Evolutionary conservation across 495 filamentous ascomycete genomes (phyloP).

Genomic region (Annulohypoxylon moriforme): DNA sequence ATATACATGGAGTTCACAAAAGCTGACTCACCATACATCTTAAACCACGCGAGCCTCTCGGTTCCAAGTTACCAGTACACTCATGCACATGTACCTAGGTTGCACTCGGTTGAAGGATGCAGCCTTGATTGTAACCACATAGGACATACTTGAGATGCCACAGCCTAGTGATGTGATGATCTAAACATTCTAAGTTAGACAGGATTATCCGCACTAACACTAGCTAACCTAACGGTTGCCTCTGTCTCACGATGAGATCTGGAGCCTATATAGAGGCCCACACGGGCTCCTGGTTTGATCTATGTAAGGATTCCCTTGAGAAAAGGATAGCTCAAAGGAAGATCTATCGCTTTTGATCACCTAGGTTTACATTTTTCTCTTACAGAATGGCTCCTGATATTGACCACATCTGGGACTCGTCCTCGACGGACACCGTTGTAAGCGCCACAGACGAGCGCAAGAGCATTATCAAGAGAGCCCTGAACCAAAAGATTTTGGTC

Average conservation of each 20-base stretch:
- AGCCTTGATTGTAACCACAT: slow-evolving; percentile 3
- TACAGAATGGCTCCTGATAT: slow-evolving; percentile 46
- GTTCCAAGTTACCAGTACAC: not conserved
- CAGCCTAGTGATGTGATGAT: not conserved
- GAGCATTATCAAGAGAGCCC: slow-evolving; percentile 35
- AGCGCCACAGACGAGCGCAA: slow-evolving; percentile 35
- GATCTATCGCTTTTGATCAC: not conserved
- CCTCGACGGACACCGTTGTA: not conserved
- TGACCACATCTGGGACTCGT: slow-evolving; percentile 17
- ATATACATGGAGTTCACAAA: not conserved
- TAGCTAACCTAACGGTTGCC: not conserved
- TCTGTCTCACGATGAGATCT: not conserved
- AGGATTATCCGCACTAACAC: not conserved
- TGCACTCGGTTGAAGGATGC: slow-evolving; percentile 21
- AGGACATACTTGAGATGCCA: slow-evolving; percentile 7
- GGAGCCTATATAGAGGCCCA: slow-evolving; percentile 15
- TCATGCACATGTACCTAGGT: slow-evolving; percentile 21
- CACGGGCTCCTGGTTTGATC: not conserved
- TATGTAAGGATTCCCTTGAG: no score
- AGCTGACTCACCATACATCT: not conserved
- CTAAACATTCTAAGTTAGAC: slow-evolving; percentile 8
- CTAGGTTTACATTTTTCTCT: slow-evolving; percentile 46
- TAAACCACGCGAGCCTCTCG: not conserved
- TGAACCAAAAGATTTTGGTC: slow-evolving; percentile 45
- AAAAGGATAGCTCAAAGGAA: not conserved